phyloP scores from a whole-genome alignment of 2,329 filamentous ascomycete species.

The Penicillium decumbens region DNA sequence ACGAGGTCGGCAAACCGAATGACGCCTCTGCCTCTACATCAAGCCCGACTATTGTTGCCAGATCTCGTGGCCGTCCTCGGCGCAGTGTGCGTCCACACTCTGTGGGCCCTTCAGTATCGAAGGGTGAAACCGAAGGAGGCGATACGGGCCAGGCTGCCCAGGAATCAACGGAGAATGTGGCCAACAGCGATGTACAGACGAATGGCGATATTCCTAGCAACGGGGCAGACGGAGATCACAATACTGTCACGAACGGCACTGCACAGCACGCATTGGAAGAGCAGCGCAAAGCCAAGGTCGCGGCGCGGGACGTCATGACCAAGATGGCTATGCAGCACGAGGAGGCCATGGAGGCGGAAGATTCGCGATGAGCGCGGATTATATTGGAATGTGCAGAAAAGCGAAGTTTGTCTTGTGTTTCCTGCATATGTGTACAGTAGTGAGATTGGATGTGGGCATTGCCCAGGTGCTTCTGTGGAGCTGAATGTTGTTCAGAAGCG shows the following conservation, averaged over 20 bases:
- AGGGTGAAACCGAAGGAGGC: neutral
- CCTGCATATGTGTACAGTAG: neutral
- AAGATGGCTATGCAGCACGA: conserved; percentile 39
- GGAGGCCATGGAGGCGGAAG: conserved; percentile 36
- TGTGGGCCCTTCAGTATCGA: neutral
- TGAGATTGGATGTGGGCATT: neutral
- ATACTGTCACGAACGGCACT: neutral
- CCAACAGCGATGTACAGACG: neutral
- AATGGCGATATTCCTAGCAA: conserved; percentile 3
- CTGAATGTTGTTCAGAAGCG: neutral
- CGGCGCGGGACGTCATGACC: conserved; percentile 33
- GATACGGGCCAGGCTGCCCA: neutral
- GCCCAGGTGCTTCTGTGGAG: neutral
- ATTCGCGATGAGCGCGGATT: conserved; percentile 5
- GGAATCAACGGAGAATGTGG: neutral
- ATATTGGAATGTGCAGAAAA: neutral
- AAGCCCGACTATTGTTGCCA: neutral
- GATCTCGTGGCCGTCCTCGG: conserved; percentile 10
- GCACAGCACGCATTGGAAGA: conserved; percentile 17
- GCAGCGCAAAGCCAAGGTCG: conserved; percentile 32
- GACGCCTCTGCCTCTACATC: neutral
- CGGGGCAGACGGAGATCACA: neutral
- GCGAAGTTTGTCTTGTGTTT: neutral
- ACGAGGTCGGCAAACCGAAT: neutral
- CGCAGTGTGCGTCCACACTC: conserved; percentile 15